Percentiles rank a stretch among this genome's conserved stretches.
phyloP scores from a whole-genome alignment of 148 eudicot species.

The Vaccinium vitisidaea region DNA sequence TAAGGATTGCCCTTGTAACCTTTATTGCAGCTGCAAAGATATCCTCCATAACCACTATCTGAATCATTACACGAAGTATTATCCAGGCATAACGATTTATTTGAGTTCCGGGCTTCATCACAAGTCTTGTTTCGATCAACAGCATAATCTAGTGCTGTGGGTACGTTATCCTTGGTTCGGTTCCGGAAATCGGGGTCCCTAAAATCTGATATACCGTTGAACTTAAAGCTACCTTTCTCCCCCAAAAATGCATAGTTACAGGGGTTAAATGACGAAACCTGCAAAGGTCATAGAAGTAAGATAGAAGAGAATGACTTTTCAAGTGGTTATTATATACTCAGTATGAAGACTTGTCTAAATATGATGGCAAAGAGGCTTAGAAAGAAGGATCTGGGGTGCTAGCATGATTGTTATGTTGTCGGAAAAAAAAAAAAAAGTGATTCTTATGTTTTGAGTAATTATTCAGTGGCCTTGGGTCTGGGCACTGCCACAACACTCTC shows the following conservation, averaged over 20 bases:
- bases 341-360: too few relatives aligned
- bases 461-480: too few relatives aligned
- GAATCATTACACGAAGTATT: conserved; percentile 25
- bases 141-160: conserved; percentile 37
- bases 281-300: not conserved
- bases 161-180: conserved; percentile 13
- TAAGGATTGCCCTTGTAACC: conserved; percentile 34
- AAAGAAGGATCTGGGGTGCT: not conserved
- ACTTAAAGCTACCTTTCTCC: conserved; percentile 3
- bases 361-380: not conserved
- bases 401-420: too few relatives aligned
- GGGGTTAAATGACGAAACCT: conserved; percentile 12
- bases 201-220: conserved; percentile 20
- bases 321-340: too few relatives aligned
- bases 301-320: too few relatives aligned
- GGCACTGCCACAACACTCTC: too few relatives aligned
- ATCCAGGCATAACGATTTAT: conserved; percentile 2
- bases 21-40: conserved; percentile 28
- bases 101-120: conserved; percentile 6
- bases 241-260: conserved; percentile 26
- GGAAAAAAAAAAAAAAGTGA: too few relatives aligned
- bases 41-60: conserved; percentile 20
- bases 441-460: too few relatives aligned
- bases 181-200: conserved; percentile 1
- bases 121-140: conserved; percentile 22